A percentile compares a stretch with the other conserved stretches of the same genome.
Conservation (phyloP, 148 eudicot genomes). For the Selenicereus undatus region DNA sequence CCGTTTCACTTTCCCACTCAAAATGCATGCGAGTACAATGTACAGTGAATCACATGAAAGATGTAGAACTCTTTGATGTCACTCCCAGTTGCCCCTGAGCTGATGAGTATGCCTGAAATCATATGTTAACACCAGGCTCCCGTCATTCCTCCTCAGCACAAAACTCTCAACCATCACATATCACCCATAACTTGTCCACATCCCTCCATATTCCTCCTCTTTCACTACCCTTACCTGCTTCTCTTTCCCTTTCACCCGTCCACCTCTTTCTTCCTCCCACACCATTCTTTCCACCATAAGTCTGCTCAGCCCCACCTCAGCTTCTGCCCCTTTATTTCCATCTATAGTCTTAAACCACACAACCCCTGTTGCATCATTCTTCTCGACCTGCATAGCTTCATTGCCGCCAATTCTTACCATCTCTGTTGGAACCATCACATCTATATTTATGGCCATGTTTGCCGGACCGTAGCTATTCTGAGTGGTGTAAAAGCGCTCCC, state of each 20-base stretch:
- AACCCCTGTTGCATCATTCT: slow-evolving; percentile 25
- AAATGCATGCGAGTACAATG: too few species aligned
- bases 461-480: slow-evolving; percentile 20
- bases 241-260: slow-evolving; percentile 37
- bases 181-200: slow-evolving; percentile 51
- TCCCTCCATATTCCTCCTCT: slow-evolving; percentile 45
- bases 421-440: slow-evolving; percentile 41
- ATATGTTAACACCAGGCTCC: slow-evolving; percentile 30
- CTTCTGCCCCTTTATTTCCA: slow-evolving; percentile 14
- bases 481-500: slow-evolving; percentile 57
- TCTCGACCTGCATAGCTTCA: slow-evolving; percentile 36
- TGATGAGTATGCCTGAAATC: too few species aligned
- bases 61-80: too few species aligned
- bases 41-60: too few species aligned
- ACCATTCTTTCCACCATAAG: slow-evolving; percentile 55
- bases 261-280: slow-evolving; percentile 70
- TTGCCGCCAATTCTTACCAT: slow-evolving; percentile 33
- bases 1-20: too few species aligned
- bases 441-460: slow-evolving; percentile 30
- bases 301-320: slow-evolving; percentile 46
- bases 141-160: slow-evolving; percentile 44
- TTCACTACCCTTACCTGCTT: slow-evolving; percentile 35
- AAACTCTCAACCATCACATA: slow-evolving; percentile 52
- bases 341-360: slow-evolving; percentile 40
- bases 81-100: too few species aligned